Conservation (phyloP, 495 filamentous ascomycete genomes). For the Penicillium canescens region DNA sequence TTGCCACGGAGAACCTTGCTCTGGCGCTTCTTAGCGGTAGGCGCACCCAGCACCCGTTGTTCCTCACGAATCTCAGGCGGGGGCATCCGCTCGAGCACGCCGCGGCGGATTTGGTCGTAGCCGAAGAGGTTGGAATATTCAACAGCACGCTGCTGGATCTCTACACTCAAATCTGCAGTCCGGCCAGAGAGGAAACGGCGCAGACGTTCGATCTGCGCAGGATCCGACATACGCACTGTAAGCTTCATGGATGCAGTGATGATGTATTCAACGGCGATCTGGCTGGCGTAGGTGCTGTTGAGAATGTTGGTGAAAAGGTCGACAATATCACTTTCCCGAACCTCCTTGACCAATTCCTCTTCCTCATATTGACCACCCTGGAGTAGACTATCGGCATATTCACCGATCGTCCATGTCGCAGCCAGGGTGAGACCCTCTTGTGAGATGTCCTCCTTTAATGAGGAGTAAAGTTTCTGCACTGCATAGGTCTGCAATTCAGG, state of each 20-base stretch:
- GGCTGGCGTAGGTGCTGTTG: conserved; percentile 87
- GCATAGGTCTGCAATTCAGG: conserved; percentile 95
- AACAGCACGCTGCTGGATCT: conserved; percentile 92
- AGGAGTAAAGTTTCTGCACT: conserved; percentile 88
- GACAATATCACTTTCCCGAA: conserved; percentile 86
- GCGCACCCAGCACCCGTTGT: conserved; percentile 84
- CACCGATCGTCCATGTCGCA: conserved; percentile 97
- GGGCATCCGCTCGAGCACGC: conserved; percentile 96
- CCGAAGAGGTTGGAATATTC: conserved; percentile 93
- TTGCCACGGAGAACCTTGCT: conserved; percentile 72
- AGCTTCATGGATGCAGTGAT: conserved; percentile 94
- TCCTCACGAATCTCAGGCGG: conserved; percentile 94
- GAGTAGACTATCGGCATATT: conserved; percentile 89
- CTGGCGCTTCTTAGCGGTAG: conserved; percentile 69
- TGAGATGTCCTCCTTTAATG: conserved; percentile 91
- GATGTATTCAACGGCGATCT: conserved; percentile 91
- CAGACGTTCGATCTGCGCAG: conserved; percentile 80
- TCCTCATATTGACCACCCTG: conserved; percentile 92
- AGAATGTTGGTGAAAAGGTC: conserved; percentile 90
- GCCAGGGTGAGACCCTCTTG: conserved; percentile 93
- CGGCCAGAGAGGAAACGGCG: conserved; percentile 73
- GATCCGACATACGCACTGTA: conserved; percentile 81
- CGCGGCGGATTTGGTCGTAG: conserved; percentile 81
- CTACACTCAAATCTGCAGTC: conserved; percentile 83
- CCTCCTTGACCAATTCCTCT: conserved; percentile 86